Percentiles rank a stretch among this genome's conserved stretches.
phyloP scores from a whole-genome alignment of 352 stramenopile species.

The Phytophthora quininea region DNA sequence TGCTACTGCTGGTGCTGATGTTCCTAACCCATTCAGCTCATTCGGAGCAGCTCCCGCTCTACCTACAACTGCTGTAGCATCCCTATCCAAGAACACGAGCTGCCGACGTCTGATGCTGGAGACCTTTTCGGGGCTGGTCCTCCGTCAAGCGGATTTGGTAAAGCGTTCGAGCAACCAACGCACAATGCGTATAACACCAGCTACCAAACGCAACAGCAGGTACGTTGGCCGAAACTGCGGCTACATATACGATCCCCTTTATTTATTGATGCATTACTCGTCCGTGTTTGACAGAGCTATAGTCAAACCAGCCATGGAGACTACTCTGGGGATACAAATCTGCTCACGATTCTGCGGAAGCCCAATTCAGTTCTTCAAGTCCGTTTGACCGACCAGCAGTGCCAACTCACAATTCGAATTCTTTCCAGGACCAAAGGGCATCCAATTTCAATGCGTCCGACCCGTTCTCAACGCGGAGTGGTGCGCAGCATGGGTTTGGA shows the following conservation, averaged over 20 bases:
- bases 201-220: slow-evolving; percentile 50
- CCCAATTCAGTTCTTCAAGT: slow-evolving; percentile 22
- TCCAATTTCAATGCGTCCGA: slow-evolving; percentile 20
- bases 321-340: slow-evolving; percentile 6
- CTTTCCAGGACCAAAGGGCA: slow-evolving; percentile 22
- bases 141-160: slow-evolving; percentile 36
- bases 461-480: slow-evolving; percentile 27
- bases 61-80: slow-evolving; percentile 6
- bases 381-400: slow-evolving; percentile 23
- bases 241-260: background rate
- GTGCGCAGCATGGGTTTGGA: slow-evolving; percentile 30
- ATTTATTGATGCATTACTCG: slow-evolving; percentile 8
- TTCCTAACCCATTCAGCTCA: slow-evolving; percentile 62
- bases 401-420: slow-evolving; percentile 15
- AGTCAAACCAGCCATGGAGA: slow-evolving; percentile 17
- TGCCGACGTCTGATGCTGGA: slow-evolving; percentile 57
- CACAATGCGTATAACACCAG: slow-evolving; percentile 33
- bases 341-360: slow-evolving; percentile 12
- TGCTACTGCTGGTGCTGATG: slow-evolving; percentile 44
- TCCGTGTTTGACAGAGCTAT: slow-evolving; percentile 28
- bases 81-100: slow-evolving; percentile 47
- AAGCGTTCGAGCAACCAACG: slow-evolving; percentile 35
- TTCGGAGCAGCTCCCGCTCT: slow-evolving; percentile 30
- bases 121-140: slow-evolving; percentile 59
- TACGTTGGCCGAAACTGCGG: slow-evolving; percentile 16